Evolutionary conservation across 192 early-diverging fungal species (phyloP).

Genomic region (Lunasporangiospora selenospora): DNA sequence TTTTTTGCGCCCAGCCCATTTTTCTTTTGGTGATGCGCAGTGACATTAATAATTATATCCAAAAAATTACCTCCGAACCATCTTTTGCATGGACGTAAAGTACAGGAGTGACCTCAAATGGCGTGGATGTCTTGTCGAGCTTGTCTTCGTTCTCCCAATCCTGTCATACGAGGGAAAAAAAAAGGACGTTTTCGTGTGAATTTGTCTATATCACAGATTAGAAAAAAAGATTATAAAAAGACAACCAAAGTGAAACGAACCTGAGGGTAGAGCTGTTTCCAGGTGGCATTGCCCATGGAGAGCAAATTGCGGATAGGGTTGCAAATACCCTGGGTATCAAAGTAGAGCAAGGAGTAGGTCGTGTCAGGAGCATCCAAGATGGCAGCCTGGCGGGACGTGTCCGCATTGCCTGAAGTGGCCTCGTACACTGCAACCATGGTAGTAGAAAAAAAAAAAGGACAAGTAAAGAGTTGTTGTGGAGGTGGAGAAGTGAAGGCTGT

Average conservation of each 20-base stretch:
- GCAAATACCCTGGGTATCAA: slow-evolving; percentile 30
- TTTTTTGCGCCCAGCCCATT: no score
- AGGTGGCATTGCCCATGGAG: slow-evolving; percentile 10
- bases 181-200: no score
- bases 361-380: slow-evolving; percentile 21
- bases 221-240: neutral
- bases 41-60: neutral
- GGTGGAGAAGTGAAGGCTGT: no score
- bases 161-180: no score
- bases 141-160: slow-evolving; percentile 34
- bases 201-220: no score
- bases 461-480: neutral
- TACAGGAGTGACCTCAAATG: slow-evolving; percentile 35
- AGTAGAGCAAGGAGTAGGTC: slow-evolving; percentile 38
- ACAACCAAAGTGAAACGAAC: no score
- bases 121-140: slow-evolving; percentile 23
- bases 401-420: slow-evolving; percentile 8
- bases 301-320: slow-evolving; percentile 26
- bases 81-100: slow-evolving; percentile 40
- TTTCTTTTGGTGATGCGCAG: no score
- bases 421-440: slow-evolving; percentile 29
- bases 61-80: slow-evolving; percentile 13
- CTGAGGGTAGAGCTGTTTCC: slow-evolving; percentile 32
- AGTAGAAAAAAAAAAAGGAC: no score
- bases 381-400: slow-evolving; percentile 17